Conservation (phyloP, 257 asterid species). For the Plantago elongata region DNA sequence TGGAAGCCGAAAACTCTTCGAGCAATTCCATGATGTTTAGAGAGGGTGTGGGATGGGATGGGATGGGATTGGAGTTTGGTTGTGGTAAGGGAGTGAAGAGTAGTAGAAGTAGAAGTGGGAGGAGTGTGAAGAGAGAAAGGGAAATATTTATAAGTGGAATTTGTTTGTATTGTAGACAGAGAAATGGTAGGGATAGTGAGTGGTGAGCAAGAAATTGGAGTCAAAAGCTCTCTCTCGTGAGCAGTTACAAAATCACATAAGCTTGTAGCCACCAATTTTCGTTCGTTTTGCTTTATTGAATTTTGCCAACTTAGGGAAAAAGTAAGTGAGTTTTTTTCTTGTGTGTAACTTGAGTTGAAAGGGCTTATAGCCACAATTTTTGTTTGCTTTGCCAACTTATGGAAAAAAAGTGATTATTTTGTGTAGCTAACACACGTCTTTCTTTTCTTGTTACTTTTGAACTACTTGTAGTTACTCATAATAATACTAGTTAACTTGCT, state of each 20-base stretch:
- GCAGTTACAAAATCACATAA: slow-evolving; percentile 16
- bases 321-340: slow-evolving; percentile 26
- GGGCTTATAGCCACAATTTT: slow-evolving; percentile 45
- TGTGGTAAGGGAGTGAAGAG: neutral
- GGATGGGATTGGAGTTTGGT: neutral
- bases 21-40: neutral
- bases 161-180: neutral
- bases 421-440: neutral
- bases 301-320: neutral
- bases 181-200: slow-evolving; percentile 18
- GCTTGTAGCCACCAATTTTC: slow-evolving; percentile 44
- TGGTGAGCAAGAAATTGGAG: slow-evolving; percentile 24
- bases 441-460: neutral
- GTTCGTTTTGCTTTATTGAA: slow-evolving; percentile 17
- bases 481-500: neutral
- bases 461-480: neutral
- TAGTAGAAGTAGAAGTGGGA: slow-evolving; percentile 33
- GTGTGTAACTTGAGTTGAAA: slow-evolving; percentile 29
- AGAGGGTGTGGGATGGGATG: neutral
- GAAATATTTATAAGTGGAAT: slow-evolving; percentile 12
- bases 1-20: slow-evolving; percentile 41
- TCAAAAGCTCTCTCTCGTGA: slow-evolving; percentile 7
- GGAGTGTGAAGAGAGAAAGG: slow-evolving; percentile 33
- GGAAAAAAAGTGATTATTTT: neutral
- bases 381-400: slow-evolving; percentile 38